phyloP scores from a whole-genome alignment of 768 basidiomycete species.

The Macrolepiota albuminosa region DNA sequence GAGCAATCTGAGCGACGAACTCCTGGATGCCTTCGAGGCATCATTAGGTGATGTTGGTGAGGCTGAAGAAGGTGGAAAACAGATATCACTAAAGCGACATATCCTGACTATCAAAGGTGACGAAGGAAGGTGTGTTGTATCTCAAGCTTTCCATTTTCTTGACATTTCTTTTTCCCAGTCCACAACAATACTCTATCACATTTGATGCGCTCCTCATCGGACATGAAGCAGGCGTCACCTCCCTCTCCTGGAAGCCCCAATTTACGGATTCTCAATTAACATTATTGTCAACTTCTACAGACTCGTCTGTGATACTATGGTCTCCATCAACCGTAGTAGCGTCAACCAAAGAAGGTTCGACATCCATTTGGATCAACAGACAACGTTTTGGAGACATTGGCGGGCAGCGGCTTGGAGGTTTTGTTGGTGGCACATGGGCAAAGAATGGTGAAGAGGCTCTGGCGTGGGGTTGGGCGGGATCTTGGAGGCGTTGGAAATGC shows the following conservation, averaged over 20 bases:
- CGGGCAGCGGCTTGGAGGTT: conserved; percentile 86
- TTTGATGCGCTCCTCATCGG: conserved; percentile 94
- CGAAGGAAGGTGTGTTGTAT: conserved; percentile 29
- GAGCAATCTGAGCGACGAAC: conserved; percentile 54
- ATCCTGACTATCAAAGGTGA: conserved; percentile 59
- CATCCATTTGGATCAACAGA: conserved; percentile 84
- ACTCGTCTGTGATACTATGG: conserved; percentile 96
- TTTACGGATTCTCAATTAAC: conserved; percentile 31
- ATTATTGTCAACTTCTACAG: conserved; percentile 89
- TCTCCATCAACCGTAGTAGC: conserved; percentile 57
- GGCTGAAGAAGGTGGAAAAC: conserved; percentile 72
- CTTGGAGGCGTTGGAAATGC: conserved; percentile 84
- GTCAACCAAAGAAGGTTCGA: conserved; percentile 30
- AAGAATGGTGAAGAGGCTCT: conserved; percentile 56
- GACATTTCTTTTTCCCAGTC: conserved; percentile 17
- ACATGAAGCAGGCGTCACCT: conserved; percentile 93
- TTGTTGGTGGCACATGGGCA: conserved; percentile 88
- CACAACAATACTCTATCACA: conserved; percentile 66
- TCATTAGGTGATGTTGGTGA: conserved; percentile 69
- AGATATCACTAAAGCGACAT: conserved; percentile 88
- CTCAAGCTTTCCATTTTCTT: not conserved
- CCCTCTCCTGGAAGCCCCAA: conserved; percentile 73
- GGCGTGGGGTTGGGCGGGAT: conserved; percentile 93
- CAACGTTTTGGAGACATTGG: conserved; percentile 94
- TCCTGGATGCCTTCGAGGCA: conserved; percentile 86